Percentiles rank a stretch among this genome's conserved stretches.
These are phyloP conservation scores for Bimuria novae-zelandiae DNA, from an alignment of 2,329 filamentous ascomycete species.

Conservation along the genomic window DNA sequence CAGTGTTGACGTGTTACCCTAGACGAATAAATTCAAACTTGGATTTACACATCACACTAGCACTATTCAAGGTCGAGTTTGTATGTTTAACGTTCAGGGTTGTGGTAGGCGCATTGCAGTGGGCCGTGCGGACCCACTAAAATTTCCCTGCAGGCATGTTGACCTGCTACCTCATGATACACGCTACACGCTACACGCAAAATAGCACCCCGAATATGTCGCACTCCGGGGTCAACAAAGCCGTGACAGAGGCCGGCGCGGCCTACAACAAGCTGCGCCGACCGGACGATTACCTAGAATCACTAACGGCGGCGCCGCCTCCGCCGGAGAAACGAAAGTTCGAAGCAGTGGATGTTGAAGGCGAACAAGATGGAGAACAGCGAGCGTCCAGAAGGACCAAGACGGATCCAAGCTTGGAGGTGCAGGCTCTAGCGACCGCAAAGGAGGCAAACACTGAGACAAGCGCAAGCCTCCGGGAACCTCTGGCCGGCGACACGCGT, in stretches of 20 bases:
- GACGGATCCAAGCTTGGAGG: neutral
- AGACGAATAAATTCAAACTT: too few relatives aligned
- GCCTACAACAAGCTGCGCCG: constrained; percentile 45
- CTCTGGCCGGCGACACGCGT: constrained; percentile 3
- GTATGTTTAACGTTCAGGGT: too few relatives aligned
- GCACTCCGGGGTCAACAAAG: constrained; percentile 29
- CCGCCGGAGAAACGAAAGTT: constrained; percentile 28
- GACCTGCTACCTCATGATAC: neutral
- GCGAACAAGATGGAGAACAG: constrained; percentile 6
- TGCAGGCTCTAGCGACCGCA: neutral
- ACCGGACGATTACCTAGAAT: constrained; percentile 33
- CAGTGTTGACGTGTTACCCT: too few relatives aligned
- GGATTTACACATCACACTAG: too few relatives aligned
- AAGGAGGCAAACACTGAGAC: neutral
- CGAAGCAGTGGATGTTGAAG: constrained; percentile 15
- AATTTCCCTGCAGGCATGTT: too few relatives aligned
- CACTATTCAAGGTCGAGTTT: too few relatives aligned
- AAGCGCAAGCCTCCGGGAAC: neutral
- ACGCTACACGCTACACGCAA: neutral
- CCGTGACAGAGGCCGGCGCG: constrained; percentile 40
- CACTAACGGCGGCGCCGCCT: constrained; percentile 14
- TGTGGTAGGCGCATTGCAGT: too few relatives aligned
- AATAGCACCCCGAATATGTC: constrained; percentile 23
- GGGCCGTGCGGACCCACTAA: too few relatives aligned
- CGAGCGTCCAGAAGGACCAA: neutral